These are phyloP conservation scores for Athelia psychrophila DNA, from an alignment of 1,284 basidiomycete genomes.

Conservation along the genomic window DNA sequence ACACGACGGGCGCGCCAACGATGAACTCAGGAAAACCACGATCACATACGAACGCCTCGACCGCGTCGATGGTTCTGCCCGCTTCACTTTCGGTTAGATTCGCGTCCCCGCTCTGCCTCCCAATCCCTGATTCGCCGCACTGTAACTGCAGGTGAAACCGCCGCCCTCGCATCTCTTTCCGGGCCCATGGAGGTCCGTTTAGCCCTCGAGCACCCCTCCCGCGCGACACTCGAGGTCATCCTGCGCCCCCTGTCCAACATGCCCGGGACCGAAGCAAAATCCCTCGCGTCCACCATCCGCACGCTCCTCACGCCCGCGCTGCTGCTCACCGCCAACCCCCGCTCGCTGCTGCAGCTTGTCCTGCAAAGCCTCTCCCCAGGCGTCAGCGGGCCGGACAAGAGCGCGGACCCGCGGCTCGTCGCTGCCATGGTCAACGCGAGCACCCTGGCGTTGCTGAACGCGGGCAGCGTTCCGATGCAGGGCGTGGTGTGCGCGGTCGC, in stretches of 20 bases:
- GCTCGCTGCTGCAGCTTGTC: slow-evolving; percentile 69
- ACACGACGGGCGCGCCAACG: neutral
- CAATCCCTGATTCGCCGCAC: neutral
- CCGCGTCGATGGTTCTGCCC: neutral
- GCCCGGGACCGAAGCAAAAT: slow-evolving; percentile 65
- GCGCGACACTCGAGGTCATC: slow-evolving; percentile 67
- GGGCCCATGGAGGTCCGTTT: slow-evolving; percentile 75
- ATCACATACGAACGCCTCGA: neutral
- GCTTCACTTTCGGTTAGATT: neutral
- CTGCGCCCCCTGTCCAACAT: slow-evolving; percentile 65
- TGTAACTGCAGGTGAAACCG: slow-evolving; percentile 35
- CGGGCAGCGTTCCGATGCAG: slow-evolving; percentile 66
- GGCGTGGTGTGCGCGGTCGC: slow-evolving; percentile 68
- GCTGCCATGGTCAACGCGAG: slow-evolving; percentile 70
- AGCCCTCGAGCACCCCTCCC: slow-evolving; percentile 63
- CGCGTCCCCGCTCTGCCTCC: neutral
- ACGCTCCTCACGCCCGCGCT: slow-evolving; percentile 56
- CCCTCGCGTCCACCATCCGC: slow-evolving; percentile 48
- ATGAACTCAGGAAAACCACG: neutral
- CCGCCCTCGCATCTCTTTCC: slow-evolving; percentile 63
- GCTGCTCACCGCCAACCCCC: slow-evolving; percentile 59
- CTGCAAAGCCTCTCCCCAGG: slow-evolving; percentile 52
- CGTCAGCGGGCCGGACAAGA: slow-evolving; percentile 10
- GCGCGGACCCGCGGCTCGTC: slow-evolving; percentile 25
- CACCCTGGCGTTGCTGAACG: slow-evolving; percentile 62